Percentiles rank a stretch among this genome's conserved stretches.
Conservation (phyloP, 2,329 filamentous ascomycete genomes). For the Aureobasidium melanogenum region DNA sequence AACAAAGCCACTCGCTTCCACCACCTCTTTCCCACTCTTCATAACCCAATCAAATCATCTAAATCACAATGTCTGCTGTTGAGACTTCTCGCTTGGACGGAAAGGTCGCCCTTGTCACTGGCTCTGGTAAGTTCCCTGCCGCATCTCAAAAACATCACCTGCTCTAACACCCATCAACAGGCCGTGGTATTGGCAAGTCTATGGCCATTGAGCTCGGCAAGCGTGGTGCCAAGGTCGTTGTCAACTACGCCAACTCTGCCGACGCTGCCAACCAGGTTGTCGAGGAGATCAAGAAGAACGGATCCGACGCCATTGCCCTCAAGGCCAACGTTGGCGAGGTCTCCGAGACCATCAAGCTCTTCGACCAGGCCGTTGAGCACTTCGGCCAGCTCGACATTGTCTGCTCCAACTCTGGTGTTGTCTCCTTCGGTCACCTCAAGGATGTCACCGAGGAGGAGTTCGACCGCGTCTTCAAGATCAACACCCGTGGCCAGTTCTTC, state of each 20-base stretch:
- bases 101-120: conserved; percentile 47
- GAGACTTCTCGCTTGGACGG: conserved; percentile 44
- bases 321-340: conserved; percentile 61
- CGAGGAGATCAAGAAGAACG: conserved; percentile 54
- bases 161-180: conserved; percentile 26
- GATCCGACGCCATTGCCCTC: conserved; percentile 54
- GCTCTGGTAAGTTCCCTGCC: conserved; percentile 33
- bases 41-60: conserved; percentile 13
- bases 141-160: not conserved
- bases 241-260: conserved; percentile 59
- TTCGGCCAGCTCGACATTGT: conserved; percentile 63
- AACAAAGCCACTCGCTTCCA: conserved; percentile 10
- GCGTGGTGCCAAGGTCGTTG: conserved; percentile 56
- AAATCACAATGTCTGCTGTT: conserved; percentile 29
- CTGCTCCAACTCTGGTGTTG: conserved; percentile 58
- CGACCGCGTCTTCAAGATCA: conserved; percentile 52
- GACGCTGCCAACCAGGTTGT: conserved; percentile 59
- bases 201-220: conserved; percentile 58
- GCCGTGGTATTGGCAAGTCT: conserved; percentile 57
- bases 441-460: conserved; percentile 47
- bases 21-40: not conserved
- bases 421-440: conserved; percentile 45
- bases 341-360: conserved; percentile 53
- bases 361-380: conserved; percentile 52
- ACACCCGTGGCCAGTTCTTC: conserved; percentile 56